These are phyloP conservation scores for Inonotus hispidus DNA, from an alignment of 1,284 basidiomycete genomes.

Conservation along the genomic window DNA sequence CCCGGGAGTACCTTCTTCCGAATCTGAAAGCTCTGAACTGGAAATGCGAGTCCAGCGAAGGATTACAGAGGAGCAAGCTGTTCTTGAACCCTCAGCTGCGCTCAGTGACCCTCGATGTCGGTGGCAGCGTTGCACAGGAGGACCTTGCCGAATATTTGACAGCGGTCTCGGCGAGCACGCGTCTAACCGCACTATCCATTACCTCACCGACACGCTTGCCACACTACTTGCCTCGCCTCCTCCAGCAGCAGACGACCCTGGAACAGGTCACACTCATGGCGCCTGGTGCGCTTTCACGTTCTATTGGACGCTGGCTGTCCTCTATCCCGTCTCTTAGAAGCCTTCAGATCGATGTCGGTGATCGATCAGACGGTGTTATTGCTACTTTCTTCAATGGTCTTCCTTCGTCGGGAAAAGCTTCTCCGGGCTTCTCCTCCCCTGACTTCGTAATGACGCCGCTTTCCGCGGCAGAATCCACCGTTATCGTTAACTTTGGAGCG, in stretches of 20 bases:
- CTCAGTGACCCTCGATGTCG: constrained; percentile 56
- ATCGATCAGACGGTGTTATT: constrained; percentile 56
- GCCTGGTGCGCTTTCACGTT: constrained; percentile 60
- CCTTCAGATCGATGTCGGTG: constrained; percentile 65
- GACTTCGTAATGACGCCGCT: constrained; percentile 58
- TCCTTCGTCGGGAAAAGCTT: constrained; percentile 29
- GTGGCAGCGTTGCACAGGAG: constrained; percentile 40
- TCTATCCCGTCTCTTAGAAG: constrained; percentile 52
- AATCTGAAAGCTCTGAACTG: constrained; percentile 62
- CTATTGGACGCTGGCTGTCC: constrained; percentile 64
- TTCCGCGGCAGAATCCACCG: constrained; percentile 51
- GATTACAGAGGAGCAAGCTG: constrained; percentile 53
- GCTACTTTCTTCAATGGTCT: constrained; percentile 74
- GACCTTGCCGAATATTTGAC: constrained; percentile 54
- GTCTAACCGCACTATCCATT: constrained; percentile 61
- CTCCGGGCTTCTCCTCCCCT: constrained; percentile 63
- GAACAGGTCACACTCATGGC: constrained; percentile 61
- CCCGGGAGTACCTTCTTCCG: constrained; percentile 58
- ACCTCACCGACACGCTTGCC: constrained; percentile 61
- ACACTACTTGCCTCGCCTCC: constrained; percentile 59
- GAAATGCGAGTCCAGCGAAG: constrained; percentile 60
- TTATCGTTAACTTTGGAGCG: constrained; percentile 20
- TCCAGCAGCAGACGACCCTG: constrained; percentile 51
- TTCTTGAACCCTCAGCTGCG: constrained; percentile 61
- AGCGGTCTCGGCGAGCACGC: constrained; percentile 54